phyloP scores from a whole-genome alignment of 2,329 filamentous ascomycete genomes.

The Paecilomyces niveus region DNA sequence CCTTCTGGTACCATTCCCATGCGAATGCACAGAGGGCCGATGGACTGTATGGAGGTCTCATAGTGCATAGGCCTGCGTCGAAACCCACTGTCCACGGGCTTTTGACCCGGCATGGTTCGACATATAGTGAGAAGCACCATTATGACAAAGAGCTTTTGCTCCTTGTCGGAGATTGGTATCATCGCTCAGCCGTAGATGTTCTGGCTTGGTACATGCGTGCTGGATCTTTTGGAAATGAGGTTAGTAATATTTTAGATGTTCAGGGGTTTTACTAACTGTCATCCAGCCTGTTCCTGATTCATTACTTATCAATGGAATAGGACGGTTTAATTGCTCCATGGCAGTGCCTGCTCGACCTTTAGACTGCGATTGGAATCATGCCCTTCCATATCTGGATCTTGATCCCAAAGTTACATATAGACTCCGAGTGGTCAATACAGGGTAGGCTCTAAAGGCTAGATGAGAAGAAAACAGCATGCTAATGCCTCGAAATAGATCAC shows the following conservation, averaged over 20 bases:
- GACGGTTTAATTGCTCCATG: slow-evolving; percentile 40
- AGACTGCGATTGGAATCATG: slow-evolving; percentile 30
- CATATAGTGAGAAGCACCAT: slow-evolving; percentile 6
- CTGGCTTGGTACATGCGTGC: slow-evolving; percentile 38
- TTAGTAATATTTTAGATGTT: slow-evolving; percentile 6
- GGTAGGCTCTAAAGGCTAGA: slow-evolving; percentile 18
- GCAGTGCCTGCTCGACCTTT: slow-evolving; percentile 39
- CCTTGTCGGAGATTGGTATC: slow-evolving; percentile 47
- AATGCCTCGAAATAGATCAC: slow-evolving; percentile 19
- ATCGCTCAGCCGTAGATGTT: slow-evolving; percentile 34
- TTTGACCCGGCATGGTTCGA: slow-evolving; percentile 3
- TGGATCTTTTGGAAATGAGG: slow-evolving; percentile 39
- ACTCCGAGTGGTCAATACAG: slow-evolving; percentile 39
- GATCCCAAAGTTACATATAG: slow-evolving; percentile 22
- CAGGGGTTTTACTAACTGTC: background rate
- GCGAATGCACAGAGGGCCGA: slow-evolving; percentile 37
- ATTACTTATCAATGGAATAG: slow-evolving; percentile 41
- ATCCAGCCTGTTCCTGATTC: slow-evolving; percentile 43
- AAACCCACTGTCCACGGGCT: slow-evolving; percentile 13
- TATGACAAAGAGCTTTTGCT: slow-evolving; percentile 38
- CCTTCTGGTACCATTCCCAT: slow-evolving; percentile 47
- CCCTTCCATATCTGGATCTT: slow-evolving; percentile 18
- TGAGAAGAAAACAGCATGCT: background rate
- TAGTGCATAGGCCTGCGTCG: slow-evolving; percentile 36
- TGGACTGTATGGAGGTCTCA: slow-evolving; percentile 42